Evolutionary conservation across 2,329 filamentous ascomycete species (phyloP).

Genomic region (Aurifilum marmelostoma): DNA sequence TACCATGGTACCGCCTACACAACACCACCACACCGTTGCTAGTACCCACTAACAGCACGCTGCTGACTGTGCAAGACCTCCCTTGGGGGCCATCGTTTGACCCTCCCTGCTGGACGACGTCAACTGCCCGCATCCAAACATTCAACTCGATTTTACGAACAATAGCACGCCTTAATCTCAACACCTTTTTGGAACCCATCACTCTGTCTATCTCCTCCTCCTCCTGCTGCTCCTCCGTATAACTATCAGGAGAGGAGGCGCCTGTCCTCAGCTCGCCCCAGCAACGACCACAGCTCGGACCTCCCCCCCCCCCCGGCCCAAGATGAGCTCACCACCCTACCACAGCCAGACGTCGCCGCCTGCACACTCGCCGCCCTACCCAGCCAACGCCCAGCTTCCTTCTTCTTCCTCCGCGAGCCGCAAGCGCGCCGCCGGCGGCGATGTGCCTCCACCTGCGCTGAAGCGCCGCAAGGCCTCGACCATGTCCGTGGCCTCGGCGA

Average conservation of each 20-base stretch:
- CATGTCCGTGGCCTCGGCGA: slow-evolving; percentile 55
- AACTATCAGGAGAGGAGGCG: too few relatives aligned
- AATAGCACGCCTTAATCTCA: neutral
- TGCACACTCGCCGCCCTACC: slow-evolving; percentile 59
- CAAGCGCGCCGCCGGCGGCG: slow-evolving; percentile 60
- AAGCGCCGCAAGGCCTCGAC: slow-evolving; percentile 75
- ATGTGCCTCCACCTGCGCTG: slow-evolving; percentile 49
- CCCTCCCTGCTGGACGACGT: neutral
- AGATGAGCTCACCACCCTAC: slow-evolving; percentile 62
- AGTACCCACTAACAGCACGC: neutral
- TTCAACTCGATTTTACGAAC: neutral
- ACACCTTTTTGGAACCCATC: neutral
- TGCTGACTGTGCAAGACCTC: neutral
- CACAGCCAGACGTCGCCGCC: slow-evolving; percentile 48
- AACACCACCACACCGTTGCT: neutral
- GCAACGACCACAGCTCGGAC: neutral
- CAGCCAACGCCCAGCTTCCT: slow-evolving; percentile 54
- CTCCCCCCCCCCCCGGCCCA: slow-evolving; percentile 25
- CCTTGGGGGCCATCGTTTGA: neutral
- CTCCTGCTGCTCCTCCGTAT: too few relatives aligned
- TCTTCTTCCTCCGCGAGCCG: slow-evolving; percentile 56
- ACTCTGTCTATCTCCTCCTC: neutral
- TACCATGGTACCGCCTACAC: neutral
- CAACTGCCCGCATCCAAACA: neutral
- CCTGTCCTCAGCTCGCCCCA: too few relatives aligned